Conservation (phyloP, 2,329 filamentous ascomycete species). For the Beauveria pseudobassiana region DNA sequence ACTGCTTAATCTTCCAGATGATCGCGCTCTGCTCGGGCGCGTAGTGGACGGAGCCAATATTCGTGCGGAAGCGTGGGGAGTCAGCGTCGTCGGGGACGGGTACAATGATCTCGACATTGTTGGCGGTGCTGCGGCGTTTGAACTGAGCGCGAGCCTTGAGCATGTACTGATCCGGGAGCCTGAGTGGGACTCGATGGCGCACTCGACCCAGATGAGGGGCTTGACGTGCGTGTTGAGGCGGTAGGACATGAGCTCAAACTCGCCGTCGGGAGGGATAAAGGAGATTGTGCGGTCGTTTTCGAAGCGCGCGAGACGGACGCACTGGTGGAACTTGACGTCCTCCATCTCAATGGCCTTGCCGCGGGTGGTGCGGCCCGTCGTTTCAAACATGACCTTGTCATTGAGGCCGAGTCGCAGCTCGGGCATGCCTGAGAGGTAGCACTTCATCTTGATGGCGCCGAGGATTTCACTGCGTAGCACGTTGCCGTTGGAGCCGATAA, state of each 20-base stretch:
- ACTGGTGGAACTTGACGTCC: slow-evolving; percentile 99
- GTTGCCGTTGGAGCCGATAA: slow-evolving; percentile 90
- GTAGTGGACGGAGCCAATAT: slow-evolving; percentile 95
- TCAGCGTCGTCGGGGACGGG: slow-evolving; percentile 97
- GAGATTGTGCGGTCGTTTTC: slow-evolving; percentile 98
- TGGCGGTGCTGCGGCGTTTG: slow-evolving; percentile 93
- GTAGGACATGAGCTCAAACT: slow-evolving; percentile 99
- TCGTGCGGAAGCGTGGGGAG: slow-evolving; percentile 90
- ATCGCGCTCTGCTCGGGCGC: slow-evolving; percentile 96
- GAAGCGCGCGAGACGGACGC: slow-evolving; percentile 88
- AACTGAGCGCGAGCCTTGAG: slow-evolving; percentile 97
- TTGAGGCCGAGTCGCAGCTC: slow-evolving; percentile 90
- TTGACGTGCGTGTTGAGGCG: slow-evolving; percentile 98
- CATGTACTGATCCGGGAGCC: slow-evolving; percentile 97
- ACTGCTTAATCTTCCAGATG: slow-evolving; percentile 99
- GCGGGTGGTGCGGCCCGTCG: slow-evolving; percentile 83
- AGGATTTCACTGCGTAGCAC: slow-evolving; percentile 94
- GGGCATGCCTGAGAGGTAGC: slow-evolving; percentile 96
- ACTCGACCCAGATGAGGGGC: slow-evolving; percentile 97
- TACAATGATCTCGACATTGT: slow-evolving; percentile 97
- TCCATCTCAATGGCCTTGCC: slow-evolving; percentile 99
- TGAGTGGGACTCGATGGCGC: slow-evolving; percentile 91
- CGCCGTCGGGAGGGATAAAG: slow-evolving; percentile 96
- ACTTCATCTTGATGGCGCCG: slow-evolving; percentile 99
- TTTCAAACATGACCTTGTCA: slow-evolving; percentile 99